phyloP scores from a whole-genome alignment of 208 protist genomes.

The Trypanosoma scelopori region DNA sequence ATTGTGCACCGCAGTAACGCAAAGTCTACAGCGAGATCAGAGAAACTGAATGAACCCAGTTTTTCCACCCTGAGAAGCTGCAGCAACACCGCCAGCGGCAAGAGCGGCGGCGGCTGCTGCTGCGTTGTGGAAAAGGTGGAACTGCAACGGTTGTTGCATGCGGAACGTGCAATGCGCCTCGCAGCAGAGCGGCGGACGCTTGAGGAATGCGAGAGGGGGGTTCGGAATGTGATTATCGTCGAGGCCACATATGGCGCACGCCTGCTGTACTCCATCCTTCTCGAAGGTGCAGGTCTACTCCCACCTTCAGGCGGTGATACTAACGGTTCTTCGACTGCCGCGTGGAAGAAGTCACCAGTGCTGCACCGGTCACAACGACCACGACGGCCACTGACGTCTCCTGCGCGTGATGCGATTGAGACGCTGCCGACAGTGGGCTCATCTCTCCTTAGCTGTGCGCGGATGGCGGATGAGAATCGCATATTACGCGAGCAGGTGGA shows the following conservation, averaged over 20 bases:
- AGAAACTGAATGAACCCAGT: no score
- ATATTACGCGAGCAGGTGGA: constrained; percentile 19
- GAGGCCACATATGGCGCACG: constrained; percentile 29
- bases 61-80: background rate
- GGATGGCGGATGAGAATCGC: constrained; percentile 23
- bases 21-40: no score
- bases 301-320: background rate
- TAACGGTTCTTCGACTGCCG: background rate
- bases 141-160: constrained; percentile 9
- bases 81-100: no score
- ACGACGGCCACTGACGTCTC: background rate
- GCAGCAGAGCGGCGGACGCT: constrained; percentile 23
- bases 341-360: background rate
- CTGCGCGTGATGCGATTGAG: background rate
- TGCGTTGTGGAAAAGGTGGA: background rate
- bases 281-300: constrained; percentile 2
- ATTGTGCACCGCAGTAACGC: no score
- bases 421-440: background rate
- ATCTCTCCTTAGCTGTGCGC: background rate
- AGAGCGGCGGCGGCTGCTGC: background rate
- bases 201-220: constrained; percentile 22
- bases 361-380: background rate
- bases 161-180: constrained; percentile 15
- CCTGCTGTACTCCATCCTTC: constrained; percentile 28
- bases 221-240: constrained; percentile 15